Evolutionary conservation across 345 rosid genomes (phyloP).

Genomic region (Rhizophora mangle): DNA sequence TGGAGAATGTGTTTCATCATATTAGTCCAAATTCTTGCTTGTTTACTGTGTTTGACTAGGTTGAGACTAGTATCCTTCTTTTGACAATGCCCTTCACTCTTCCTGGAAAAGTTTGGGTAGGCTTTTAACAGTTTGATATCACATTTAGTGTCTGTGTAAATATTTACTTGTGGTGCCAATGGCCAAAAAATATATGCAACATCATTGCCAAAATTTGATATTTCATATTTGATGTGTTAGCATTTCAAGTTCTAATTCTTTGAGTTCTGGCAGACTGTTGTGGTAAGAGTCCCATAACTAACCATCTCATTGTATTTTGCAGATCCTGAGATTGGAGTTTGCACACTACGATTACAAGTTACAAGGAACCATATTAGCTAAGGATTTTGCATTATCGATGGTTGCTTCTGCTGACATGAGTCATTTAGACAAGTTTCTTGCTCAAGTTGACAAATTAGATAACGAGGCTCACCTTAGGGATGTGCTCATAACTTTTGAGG

Average conservation of each 20-base stretch:
- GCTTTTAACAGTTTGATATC: constrained; percentile 2
- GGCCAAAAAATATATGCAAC: constrained; percentile 3
- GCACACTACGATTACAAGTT: constrained; percentile 80
- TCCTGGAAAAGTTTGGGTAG: too few relatives aligned
- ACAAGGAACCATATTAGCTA: constrained; percentile 66
- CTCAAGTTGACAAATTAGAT: constrained; percentile 59
- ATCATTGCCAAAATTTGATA: background rate
- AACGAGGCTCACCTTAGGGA: constrained; percentile 46
- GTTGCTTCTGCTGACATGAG: constrained; percentile 94
- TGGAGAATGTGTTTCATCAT: background rate
- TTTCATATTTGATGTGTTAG: background rate
- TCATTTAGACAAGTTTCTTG: constrained; percentile 58
- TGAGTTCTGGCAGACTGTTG: background rate
- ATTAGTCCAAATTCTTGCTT: background rate
- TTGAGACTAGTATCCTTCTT: constrained; percentile 4
- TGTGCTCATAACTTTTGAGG: constrained; percentile 57
- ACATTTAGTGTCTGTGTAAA: background rate
- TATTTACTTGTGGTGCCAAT: constrained; percentile 6
- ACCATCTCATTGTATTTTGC: background rate
- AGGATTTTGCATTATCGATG: constrained; percentile 90
- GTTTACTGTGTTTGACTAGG: constrained; percentile 1
- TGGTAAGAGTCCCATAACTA: background rate
- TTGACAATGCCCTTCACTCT: background rate
- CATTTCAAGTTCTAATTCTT: constrained; percentile 1
- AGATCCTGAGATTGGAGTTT: constrained; percentile 85